Evolutionary conservation across 2,329 filamentous ascomycete species (phyloP).

Genomic region (Ophiostoma australiae): DNA sequence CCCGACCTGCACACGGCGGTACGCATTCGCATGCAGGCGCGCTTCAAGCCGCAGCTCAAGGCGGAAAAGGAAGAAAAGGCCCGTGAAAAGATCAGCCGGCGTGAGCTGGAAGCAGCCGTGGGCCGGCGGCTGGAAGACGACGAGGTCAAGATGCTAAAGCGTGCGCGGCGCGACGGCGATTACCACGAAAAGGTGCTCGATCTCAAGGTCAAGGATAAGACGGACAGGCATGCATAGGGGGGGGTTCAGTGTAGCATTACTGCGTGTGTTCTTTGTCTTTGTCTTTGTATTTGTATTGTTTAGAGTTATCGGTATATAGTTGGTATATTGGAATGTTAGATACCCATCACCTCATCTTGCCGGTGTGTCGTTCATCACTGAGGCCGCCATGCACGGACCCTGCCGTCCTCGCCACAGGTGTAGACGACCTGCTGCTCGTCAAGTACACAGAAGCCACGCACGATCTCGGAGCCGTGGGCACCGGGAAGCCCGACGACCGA

Average conservation of each 20-base stretch:
- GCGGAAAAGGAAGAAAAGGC: constrained; percentile 79
- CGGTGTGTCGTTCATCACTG: background rate
- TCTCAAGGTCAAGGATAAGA: constrained; percentile 85
- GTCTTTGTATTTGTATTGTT: background rate
- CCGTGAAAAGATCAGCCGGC: constrained; percentile 75
- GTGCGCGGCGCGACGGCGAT: constrained; percentile 75
- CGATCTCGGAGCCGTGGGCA: constrained; percentile 59
- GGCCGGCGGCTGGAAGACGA: constrained; percentile 74
- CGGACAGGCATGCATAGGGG: constrained; percentile 64
- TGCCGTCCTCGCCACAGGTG: constrained; percentile 55
- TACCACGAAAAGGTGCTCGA: constrained; percentile 84
- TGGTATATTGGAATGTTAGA: constrained; percentile 1
- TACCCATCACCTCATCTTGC: background rate
- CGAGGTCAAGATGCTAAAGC: constrained; percentile 79
- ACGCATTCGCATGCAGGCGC: constrained; percentile 86
- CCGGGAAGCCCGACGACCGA: constrained; percentile 56
- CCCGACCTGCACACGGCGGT: constrained; percentile 67
- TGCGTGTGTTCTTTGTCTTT: background rate
- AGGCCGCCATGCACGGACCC: constrained; percentile 53
- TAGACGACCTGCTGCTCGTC: constrained; percentile 56
- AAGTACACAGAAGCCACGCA: constrained; percentile 59
- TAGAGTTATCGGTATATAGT: background rate
- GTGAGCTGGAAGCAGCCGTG: constrained; percentile 76
- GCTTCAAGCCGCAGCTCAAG: constrained; percentile 81
- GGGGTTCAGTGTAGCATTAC: background rate